These are phyloP conservation scores for Pythium volutum DNA, from an alignment of 352 stramenopile species.

Conservation along the genomic window DNA sequence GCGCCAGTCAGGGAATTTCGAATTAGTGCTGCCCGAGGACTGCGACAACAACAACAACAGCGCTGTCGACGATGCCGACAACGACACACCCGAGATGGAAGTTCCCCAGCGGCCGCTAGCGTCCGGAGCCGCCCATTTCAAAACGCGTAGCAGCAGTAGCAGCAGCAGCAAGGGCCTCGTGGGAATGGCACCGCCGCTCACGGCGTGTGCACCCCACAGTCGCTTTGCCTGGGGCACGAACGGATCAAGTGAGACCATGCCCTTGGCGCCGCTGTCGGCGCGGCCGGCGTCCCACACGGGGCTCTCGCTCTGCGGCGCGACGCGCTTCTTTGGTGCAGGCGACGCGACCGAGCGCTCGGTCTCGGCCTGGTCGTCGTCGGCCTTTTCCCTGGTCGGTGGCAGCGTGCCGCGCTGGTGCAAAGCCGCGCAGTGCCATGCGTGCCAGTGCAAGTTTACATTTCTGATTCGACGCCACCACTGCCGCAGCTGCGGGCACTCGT, in stretches of 20 bases:
- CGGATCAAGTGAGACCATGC: not conserved
- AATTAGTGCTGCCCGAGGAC: slow-evolving; percentile 19
- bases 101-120: not conserved
- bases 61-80: slow-evolving; percentile 5
- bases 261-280: slow-evolving; percentile 17
- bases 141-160: not conserved
- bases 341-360: slow-evolving; percentile 10
- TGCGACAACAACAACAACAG: slow-evolving; percentile 32
- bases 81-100: not conserved
- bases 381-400: slow-evolving; percentile 7
- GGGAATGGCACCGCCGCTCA: slow-evolving; percentile 1
- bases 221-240: slow-evolving; percentile 14
- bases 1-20: slow-evolving; percentile 22
- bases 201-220: slow-evolving; percentile 8
- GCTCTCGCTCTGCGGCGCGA: not conserved
- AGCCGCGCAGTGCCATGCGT: slow-evolving; percentile 59
- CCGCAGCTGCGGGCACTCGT: slow-evolving; percentile 78
- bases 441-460: slow-evolving; percentile 65
- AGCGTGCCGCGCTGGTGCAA: slow-evolving; percentile 71
- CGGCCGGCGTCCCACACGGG: slow-evolving; percentile 14
- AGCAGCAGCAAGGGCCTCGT: not conserved
- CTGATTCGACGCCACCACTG: slow-evolving; percentile 80
- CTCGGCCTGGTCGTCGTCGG: slow-evolving; percentile 2
- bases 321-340: slow-evolving; percentile 23
- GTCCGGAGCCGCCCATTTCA: not conserved